Evolutionary conservation across 2,329 filamentous ascomycete genomes (phyloP), one percentile per base, ranked within the genome.

Genomic region (Magnaporthiopsis poae): DNA sequence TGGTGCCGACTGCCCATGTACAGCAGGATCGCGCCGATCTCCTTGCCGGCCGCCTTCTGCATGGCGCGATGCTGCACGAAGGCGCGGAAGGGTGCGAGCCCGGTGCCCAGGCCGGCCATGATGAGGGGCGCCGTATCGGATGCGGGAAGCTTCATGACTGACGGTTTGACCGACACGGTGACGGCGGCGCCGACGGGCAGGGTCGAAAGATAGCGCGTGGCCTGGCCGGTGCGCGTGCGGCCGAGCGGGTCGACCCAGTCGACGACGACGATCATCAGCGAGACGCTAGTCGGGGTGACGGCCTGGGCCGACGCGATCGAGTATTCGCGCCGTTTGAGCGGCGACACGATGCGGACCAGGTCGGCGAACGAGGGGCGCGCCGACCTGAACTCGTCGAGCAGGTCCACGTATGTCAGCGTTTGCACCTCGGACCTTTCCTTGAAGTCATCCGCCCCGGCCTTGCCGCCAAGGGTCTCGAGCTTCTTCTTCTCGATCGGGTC

Each of bases 101-200:
- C 95, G 0, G 95, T 99, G 70, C 95, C 95, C n/a, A 98, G 89
- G 77, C 95, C 95, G 12, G 95, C 95, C 94, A 99, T 97, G 83
- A 99, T 97, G 75, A 99, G 88, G 60, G 95, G 95, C 63, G 94
- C 91, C 56, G 91, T 95, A 72, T 93, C 89, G 76, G 88, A 89
- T 68, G 85, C 80, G 5, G 95, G 95, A n/a, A 99, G 86, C 81
- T 98, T 99, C 95, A 99, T 99, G 71, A 98, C 95, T 31, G 92
- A 97, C 0, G 95, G 92, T 82, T 99, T 99, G 77, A 99, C 92
- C 46, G 91, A 96, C 67, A 92, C 95, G 2, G 93, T 96, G 69
- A 99, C 87, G 46, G 89, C 82, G 56, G 90, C 81, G 65, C 95
- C 95, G 15, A 91, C 81, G 15, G 84, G 83, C 52, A 99, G 88